phyloP scores from a whole-genome alignment of 208 protist species.

The Leishmania aethiopica region DNA sequence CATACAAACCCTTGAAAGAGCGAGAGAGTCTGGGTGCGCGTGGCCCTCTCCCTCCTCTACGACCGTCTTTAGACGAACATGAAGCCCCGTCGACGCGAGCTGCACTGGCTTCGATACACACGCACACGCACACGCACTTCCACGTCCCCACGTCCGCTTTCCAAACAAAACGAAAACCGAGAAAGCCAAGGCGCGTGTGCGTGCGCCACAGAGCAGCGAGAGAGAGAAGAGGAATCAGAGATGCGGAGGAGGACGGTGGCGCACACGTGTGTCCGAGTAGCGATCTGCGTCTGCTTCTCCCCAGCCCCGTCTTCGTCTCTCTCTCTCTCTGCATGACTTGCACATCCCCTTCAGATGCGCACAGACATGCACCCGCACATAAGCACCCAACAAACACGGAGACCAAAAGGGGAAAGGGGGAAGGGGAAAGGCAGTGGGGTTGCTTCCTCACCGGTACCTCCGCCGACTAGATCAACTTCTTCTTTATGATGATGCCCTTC shows the following conservation, averaged over 20 bases:
- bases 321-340: not conserved
- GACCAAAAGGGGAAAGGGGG: not conserved
- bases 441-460: not conserved
- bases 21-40: not conserved
- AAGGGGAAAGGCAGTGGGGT: not conserved
- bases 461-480: conserved; percentile 45
- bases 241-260: not conserved
- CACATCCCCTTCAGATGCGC: no score
- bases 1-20: not conserved
- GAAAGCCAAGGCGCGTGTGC: not conserved
- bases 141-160: not conserved
- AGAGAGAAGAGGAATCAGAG: not conserved
- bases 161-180: not conserved
- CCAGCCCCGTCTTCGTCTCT: not conserved
- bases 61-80: not conserved
- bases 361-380: not conserved
- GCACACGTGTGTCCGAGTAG: not conserved
- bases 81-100: not conserved
- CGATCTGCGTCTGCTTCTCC: not conserved
- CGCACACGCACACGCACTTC: not conserved
- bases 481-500: conserved; percentile 45
- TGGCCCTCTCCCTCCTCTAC: not conserved
- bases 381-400: not conserved
- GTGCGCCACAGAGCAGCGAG: not conserved
- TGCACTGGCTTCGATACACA: not conserved